A percentile compares a stretch with the other conserved stretches of the same genome.
Conservation (phyloP, 2,329 filamentous ascomycete genomes). For the Paraconiothyrium brasiliense region DNA sequence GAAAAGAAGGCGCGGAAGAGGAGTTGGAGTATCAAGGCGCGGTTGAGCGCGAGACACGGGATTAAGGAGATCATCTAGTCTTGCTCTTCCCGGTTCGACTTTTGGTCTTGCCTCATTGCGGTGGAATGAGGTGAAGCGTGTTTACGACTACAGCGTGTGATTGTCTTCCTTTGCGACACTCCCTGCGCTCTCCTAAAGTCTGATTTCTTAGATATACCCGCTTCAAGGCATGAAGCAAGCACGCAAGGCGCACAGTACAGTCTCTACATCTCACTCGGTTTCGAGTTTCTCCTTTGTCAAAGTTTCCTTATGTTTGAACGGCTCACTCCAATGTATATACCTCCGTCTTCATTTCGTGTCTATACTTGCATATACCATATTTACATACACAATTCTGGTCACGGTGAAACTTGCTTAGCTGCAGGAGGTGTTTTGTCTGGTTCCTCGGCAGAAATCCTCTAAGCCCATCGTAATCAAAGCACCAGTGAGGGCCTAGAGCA, state of each 20-base stretch:
- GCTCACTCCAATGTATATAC: conserved; percentile 3
- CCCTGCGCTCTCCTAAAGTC: background rate
- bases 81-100: background rate
- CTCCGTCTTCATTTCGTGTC: background rate
- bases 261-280: background rate
- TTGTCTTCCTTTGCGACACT: background rate
- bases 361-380: background rate
- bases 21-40: conserved; percentile 42
- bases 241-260: conserved; percentile 2
- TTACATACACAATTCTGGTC: background rate
- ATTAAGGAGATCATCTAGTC: conserved; percentile 39
- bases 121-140: background rate
- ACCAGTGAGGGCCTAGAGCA: too few relatives aligned
- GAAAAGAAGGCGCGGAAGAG: conserved; percentile 35
- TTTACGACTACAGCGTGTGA: background rate
- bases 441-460: background rate
- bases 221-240: conserved; percentile 12
- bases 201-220: conserved; percentile 15
- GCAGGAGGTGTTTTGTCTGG: background rate
- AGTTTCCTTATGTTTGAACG: background rate
- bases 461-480: background rate
- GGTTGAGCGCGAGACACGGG: conserved; percentile 34
- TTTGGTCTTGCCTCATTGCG: background rate
- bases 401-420: background rate
- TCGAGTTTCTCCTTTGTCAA: conserved; percentile 3